A percentile compares a stretch with the other conserved stretches of the same genome.
These are phyloP conservation scores for Solanum hybrid DNA, from an alignment of 305 asterid genomes.

Conservation along the genomic window DNA sequence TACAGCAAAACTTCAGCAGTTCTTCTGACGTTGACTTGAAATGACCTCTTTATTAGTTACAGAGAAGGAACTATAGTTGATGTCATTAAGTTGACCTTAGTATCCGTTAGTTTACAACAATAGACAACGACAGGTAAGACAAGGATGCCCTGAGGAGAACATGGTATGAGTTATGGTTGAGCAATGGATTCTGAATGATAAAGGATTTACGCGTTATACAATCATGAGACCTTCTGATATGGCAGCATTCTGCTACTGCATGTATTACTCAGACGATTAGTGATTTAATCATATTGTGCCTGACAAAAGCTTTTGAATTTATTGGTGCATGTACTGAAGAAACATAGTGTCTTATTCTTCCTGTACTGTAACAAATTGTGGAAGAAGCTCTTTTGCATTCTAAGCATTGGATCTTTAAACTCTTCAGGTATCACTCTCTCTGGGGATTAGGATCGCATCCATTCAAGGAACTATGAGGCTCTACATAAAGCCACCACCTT, in stretches of 20 bases:
- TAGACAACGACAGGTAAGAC: neutral
- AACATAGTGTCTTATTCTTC: neutral
- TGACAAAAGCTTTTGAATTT: neutral
- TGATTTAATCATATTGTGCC: neutral
- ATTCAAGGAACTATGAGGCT: slow-evolving; percentile 73
- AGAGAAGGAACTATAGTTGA: neutral
- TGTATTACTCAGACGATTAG: neutral
- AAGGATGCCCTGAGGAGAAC: neutral
- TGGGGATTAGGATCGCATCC: slow-evolving; percentile 71
- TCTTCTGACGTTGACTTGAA: neutral
- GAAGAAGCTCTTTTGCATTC: neutral
- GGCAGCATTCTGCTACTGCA: neutral
- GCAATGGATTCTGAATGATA: neutral
- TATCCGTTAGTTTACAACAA: neutral
- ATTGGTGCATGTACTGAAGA: neutral
- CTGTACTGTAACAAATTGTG: neutral
- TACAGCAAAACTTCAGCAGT: neutral
- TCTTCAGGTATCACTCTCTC: slow-evolving; percentile 72
- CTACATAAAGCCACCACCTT: slow-evolving; percentile 87
- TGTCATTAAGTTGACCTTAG: neutral
- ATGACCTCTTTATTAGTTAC: neutral
- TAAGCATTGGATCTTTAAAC: slow-evolving; percentile 12
- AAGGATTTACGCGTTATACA: neutral
- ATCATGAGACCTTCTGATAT: neutral
- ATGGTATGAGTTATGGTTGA: neutral